phyloP scores from a whole-genome alignment of 352 stramenopile species.

The Pythium sp. region DNA sequence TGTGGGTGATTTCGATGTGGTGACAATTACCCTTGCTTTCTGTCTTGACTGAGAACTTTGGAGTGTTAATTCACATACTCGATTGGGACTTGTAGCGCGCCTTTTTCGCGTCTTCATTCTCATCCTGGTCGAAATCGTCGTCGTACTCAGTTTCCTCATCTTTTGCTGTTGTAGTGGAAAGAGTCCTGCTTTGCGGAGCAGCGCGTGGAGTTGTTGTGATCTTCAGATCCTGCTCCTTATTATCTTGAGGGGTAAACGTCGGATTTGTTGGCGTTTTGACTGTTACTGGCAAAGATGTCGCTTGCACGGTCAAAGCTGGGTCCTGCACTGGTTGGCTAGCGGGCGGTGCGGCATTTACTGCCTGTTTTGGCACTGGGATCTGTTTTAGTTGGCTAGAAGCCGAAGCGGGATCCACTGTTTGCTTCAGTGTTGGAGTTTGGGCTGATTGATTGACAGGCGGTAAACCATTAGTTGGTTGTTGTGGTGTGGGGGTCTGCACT shows the following conservation, averaged over 20 bases:
- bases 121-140: slow-evolving; percentile 33
- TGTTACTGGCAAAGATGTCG: neutral
- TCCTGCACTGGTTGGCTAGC: neutral
- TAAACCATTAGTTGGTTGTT: no score
- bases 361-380: neutral
- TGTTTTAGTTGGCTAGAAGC: no score
- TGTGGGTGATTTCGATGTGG: neutral
- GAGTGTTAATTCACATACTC: neutral
- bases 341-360: neutral
- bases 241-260: neutral
- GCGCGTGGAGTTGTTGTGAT: neutral
- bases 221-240: neutral
- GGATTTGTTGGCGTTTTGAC: neutral
- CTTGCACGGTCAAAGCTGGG: neutral
- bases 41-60: neutral
- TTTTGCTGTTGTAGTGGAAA: neutral
- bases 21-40: neutral
- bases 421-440: neutral
- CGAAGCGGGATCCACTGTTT: neutral
- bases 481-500: neutral
- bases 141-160: slow-evolving; percentile 41
- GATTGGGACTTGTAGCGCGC: slow-evolving; percentile 14
- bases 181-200: neutral
- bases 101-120: slow-evolving; percentile 19
- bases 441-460: no score